A percentile compares a stretch with the other conserved stretches of the same genome.
phyloP scores from a whole-genome alignment of 1,284 basidiomycete species.

The Cystobasidium pallidum region DNA sequence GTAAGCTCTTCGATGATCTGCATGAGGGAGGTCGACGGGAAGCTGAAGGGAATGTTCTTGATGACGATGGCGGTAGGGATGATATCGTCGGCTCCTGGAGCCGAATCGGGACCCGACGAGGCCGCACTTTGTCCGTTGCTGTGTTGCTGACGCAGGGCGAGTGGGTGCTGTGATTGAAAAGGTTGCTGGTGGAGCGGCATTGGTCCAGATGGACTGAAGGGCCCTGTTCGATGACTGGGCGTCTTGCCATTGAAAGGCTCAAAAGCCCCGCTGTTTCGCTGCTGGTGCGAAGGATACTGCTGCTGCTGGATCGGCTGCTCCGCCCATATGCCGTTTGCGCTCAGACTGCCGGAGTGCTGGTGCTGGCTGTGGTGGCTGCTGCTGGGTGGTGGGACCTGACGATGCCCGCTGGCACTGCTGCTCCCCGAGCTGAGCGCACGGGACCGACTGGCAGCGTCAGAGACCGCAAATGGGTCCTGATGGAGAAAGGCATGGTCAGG shows the following conservation, averaged over 20 bases:
- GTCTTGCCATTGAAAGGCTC: constrained; percentile 8
- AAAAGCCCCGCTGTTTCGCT: constrained; percentile 7
- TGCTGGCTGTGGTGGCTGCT: constrained; percentile 20
- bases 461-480: constrained; percentile 38
- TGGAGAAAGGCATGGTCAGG: constrained; percentile 32
- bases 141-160: background rate
- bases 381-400: too few species aligned
- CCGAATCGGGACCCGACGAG: background rate
- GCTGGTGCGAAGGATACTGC: background rate
- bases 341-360: constrained; percentile 31
- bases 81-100: constrained; percentile 69
- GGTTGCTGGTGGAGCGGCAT: constrained; percentile 3
- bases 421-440: constrained; percentile 36
- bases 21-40: constrained; percentile 92
- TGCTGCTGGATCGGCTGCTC: constrained; percentile 5
- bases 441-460: background rate
- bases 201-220: background rate
- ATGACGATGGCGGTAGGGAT: constrained; percentile 99
- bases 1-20: constrained; percentile 91
- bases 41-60: constrained; percentile 99
- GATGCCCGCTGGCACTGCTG: constrained; percentile 9
- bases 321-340: constrained; percentile 22
- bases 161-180: constrained; percentile 30
- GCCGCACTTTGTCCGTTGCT: background rate
- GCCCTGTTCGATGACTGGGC: background rate